These are phyloP conservation scores for Leishmania arabica DNA, from an alignment of 208 protist genomes.

Conservation along the genomic window DNA sequence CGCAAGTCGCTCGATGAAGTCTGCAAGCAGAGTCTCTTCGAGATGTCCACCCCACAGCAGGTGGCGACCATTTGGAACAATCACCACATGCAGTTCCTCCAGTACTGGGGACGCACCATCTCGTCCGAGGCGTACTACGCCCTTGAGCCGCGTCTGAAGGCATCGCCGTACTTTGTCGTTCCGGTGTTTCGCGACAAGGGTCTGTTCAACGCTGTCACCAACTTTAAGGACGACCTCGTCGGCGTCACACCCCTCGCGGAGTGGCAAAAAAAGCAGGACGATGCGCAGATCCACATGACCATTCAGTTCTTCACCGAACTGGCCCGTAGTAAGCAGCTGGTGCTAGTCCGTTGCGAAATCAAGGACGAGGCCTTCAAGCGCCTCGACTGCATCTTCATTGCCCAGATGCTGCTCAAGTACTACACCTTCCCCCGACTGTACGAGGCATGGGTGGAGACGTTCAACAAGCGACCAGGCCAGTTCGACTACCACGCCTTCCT, in stretches of 20 bases:
- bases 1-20: slow-evolving; percentile 91
- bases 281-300: slow-evolving; percentile 90
- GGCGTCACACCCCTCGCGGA: slow-evolving; percentile 86
- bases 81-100: slow-evolving; percentile 88
- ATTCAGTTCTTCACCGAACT: slow-evolving; percentile 94
- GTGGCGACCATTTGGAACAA: slow-evolving; percentile 87
- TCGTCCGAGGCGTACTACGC: slow-evolving; percentile 82
- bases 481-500: slow-evolving; percentile 92
- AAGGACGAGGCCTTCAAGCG: slow-evolving; percentile 92
- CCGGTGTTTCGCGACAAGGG: slow-evolving; percentile 91
- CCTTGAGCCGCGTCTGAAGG: slow-evolving; percentile 76
- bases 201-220: slow-evolving; percentile 93
- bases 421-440: slow-evolving; percentile 87
- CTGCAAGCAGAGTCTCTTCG: slow-evolving; percentile 78
- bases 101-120: slow-evolving; percentile 91
- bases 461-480: slow-evolving; percentile 82
- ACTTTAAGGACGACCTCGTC: slow-evolving; percentile 88
- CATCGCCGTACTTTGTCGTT: slow-evolving; percentile 91
- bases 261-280: slow-evolving; percentile 90
- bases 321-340: slow-evolving; percentile 77
- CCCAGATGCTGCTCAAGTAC: slow-evolving; percentile 92
- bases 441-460: slow-evolving; percentile 89
- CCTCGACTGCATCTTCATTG: slow-evolving; percentile 88
- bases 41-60: slow-evolving; percentile 69
- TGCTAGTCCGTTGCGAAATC: slow-evolving; percentile 92